Conservation (phyloP, 495 filamentous ascomycete genomes). For the Talaromyces thailandensis region DNA sequence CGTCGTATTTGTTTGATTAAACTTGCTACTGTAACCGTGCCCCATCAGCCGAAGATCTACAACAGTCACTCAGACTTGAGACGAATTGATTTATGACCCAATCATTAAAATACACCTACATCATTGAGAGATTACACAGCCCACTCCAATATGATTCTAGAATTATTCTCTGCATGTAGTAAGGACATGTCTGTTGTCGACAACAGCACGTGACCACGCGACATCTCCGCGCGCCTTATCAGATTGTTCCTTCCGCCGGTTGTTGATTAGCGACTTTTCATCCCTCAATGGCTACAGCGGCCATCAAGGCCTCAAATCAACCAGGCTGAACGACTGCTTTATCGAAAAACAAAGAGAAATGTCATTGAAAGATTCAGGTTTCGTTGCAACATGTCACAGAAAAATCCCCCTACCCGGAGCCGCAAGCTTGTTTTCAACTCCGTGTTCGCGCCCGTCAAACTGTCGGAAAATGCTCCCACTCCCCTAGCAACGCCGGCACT, state of each 20-base stretch:
- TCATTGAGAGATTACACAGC: not conserved
- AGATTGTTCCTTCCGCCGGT: not conserved
- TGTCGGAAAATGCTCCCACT: slow-evolving; percentile 24
- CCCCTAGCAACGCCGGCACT: slow-evolving; percentile 20
- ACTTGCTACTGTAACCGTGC: not conserved
- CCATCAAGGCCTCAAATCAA: not conserved
- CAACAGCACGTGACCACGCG: slow-evolving; percentile 8
- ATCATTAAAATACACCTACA: not conserved
- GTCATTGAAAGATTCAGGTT: not conserved
- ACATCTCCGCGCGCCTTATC: not conserved
- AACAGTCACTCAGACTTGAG: not conserved
- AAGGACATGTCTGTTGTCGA: not conserved
- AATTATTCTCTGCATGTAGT: not conserved
- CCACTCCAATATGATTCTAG: not conserved
- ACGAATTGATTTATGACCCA: not conserved
- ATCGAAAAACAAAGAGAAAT: not conserved
- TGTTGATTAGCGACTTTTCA: not conserved
- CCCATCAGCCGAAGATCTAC: not conserved
- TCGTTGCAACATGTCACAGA: not conserved
- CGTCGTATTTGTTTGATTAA: not conserved
- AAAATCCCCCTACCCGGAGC: slow-evolving; percentile 20
- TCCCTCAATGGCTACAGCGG: not conserved
- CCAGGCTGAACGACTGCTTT: not conserved
- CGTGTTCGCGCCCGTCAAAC: slow-evolving; percentile 40
- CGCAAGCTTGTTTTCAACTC: slow-evolving; percentile 40